Percentiles rank a stretch among this genome's conserved stretches.
phyloP scores from a whole-genome alignment of 108 stramenopile species.

The Schizochytrium sp. region DNA sequence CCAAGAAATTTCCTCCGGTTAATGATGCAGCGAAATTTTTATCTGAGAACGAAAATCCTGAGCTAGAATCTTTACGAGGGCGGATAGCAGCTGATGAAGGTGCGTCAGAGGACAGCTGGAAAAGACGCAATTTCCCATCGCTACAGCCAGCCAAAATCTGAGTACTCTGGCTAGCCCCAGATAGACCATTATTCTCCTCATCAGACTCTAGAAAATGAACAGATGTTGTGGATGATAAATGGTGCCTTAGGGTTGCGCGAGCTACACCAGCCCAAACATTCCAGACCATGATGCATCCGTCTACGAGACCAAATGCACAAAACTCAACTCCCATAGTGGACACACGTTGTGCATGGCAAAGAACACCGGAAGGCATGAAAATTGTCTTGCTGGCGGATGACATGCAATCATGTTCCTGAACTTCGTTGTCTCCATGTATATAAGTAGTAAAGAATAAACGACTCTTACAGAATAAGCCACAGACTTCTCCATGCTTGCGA shows the following conservation, averaged over 20 bases:
- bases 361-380: constrained; percentile 32
- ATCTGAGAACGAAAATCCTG: neutral
- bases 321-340: constrained; percentile 7
- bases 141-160: constrained; percentile 13
- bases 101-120: constrained; percentile 47
- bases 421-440: constrained; percentile 11
- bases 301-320: constrained; percentile 1
- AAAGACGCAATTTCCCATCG: constrained; percentile 20
- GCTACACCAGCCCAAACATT: neutral
- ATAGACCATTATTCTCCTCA: neutral
- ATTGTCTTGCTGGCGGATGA: neutral
- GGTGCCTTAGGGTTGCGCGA: constrained; percentile 33
- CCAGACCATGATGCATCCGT: constrained; percentile 35
- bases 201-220: neutral
- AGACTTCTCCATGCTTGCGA: neutral
- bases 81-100: neutral
- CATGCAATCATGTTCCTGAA: neutral
- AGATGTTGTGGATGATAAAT: neutral
- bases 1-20: constrained; percentile 17
- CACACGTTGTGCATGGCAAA: constrained; percentile 6
- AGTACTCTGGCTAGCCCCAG: too few species aligned
- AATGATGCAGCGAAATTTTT: neutral
- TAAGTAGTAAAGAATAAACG: neutral
- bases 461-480: constrained; percentile 12
- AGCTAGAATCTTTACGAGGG: neutral